Evolutionary conservation across 768 basidiomycete genomes (phyloP), one percentile per base, ranked within the genome.

Genomic region (Calocera viscosa): DNA sequence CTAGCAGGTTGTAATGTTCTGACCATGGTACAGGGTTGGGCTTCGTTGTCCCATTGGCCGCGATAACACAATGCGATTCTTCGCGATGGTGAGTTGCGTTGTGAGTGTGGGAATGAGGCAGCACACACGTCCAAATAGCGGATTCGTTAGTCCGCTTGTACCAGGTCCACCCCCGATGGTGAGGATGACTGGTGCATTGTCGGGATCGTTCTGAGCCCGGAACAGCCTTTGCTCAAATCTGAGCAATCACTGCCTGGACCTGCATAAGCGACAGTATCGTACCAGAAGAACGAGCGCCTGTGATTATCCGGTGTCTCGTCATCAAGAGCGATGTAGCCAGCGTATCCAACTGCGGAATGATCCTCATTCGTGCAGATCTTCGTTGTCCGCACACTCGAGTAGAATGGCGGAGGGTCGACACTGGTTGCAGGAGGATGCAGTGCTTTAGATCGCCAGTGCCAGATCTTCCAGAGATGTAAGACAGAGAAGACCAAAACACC

Each of bases 151-250:
- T 17, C 77, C 76, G 38, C 71, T 74, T 0, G 73, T 72, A 33
- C 77, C 76, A 3, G 76, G 76, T 3, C 77, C 75, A n/a, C 76
- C 77, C 0, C 77, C 76, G 26, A 76, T 73, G 1, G 75, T 75
- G 49, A 78, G 68, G n/a, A 78, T 74, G 38, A 76, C 60, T 0
- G 76, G 76, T 0, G 76, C 77, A 33, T 70, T 71, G 17, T 72
- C 66, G 3, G 73, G 65, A 28, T 72, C 65, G 24, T 73, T 63
- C 49, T 77, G 74, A 0, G 76, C 76, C 47, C 75, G 71, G 66
- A 77, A 78, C 49, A 71, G 73, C 77, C 77, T 76, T 32, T 24
- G 10, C 24, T 49, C 14, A 7, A 16, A 35, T 39, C 28, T 26
- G 17, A 26, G 22, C 26, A 65, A 34, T 47, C n/a, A 38, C 2